Conservation (phyloP, 768 basidiomycete genomes). For the Rhodotorula babjevae region DNA sequence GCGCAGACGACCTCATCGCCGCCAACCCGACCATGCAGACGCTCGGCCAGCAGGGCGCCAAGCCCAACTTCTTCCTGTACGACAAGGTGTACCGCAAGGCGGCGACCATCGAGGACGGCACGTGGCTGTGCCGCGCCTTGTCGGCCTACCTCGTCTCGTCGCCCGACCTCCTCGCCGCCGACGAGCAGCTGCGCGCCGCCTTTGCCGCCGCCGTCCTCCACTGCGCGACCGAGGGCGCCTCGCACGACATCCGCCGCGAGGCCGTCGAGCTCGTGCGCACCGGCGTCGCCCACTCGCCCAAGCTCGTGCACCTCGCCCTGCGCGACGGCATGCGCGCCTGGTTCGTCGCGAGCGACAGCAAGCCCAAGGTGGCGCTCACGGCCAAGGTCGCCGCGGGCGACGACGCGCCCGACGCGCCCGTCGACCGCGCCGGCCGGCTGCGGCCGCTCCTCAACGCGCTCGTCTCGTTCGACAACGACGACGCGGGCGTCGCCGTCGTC, state of each 20-base stretch:
- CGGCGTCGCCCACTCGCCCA: slow-evolving; percentile 51
- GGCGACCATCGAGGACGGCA: slow-evolving; percentile 58
- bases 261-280: slow-evolving; percentile 52
- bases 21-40: slow-evolving; percentile 43
- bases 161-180: slow-evolving; percentile 50
- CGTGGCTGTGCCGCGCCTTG: slow-evolving; percentile 69
- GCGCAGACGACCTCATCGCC: slow-evolving; percentile 34
- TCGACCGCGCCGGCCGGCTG: slow-evolving; percentile 48
- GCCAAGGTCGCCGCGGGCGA: slow-evolving; percentile 44
- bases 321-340: slow-evolving; percentile 55
- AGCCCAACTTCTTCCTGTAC: slow-evolving; percentile 80
- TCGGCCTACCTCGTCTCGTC: slow-evolving; percentile 50
- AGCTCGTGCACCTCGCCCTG: slow-evolving; percentile 56
- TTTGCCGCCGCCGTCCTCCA: slow-evolving; percentile 66
- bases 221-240: slow-evolving; percentile 60
- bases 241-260: slow-evolving; percentile 56
- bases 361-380: slow-evolving; percentile 40
- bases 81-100: slow-evolving; percentile 80
- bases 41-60: slow-evolving; percentile 51
- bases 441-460: slow-evolving; percentile 57
- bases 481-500: slow-evolving; percentile 39
- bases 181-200: slow-evolving; percentile 56
- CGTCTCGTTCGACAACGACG: slow-evolving; percentile 53
- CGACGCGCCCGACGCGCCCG: slow-evolving; percentile 48
- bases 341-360: slow-evolving; percentile 19